Evolutionary conservation across 345 rosid genomes (phyloP), one percentile per base, ranked within the genome.

Genomic region (Erodium maritimum): DNA sequence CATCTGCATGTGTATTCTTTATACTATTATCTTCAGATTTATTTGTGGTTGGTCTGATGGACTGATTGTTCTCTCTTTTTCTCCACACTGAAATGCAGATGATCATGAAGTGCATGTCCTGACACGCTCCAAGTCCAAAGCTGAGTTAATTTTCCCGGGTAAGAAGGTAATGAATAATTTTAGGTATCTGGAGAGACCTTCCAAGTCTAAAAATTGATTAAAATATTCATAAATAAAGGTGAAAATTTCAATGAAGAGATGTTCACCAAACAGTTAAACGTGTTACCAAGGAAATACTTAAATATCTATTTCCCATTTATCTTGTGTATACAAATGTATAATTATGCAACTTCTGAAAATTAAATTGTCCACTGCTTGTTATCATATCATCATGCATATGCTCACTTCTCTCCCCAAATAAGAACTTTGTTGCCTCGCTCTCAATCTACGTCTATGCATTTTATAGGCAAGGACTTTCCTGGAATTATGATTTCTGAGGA

Each of bases 131-230:
- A 82, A 72, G 73, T 81, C 96, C 46, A 84, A 80, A 78, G 96
- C 97, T 46, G 74, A 81, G 79, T 67, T 70, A 75, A 76, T 82
- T 73, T 91, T 91, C 86, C 95, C 98, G 50, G 96, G 95, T 91
- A 91, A 88, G 96, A 82, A 91, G 96, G 96, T 86, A 88, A 85
- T 70, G 73, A 37, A 23, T 66, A 52, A 57, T 64, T 61, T 63
- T 45, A 33, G 62, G 67, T 59, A 5, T 64, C 52, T 62, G 14
- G 46, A 37, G 13, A 37, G 13, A 37, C 46, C 4, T 37, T 37
- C 1, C 10, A 6, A 19, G 6, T 13, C 50, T 5, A 17, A 18
- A 6, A 50, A 17, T 14, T 19, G 22, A 20, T 52, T 29, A 20
- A n/a, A 20, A 29, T 18, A 22, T 51, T 51, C 3, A 61, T 51